Percentiles rank a stretch among this genome's conserved stretches.
phyloP scores from a whole-genome alignment of 2,329 filamentous ascomycete genomes.

The Cladosporium cucumerinum region DNA sequence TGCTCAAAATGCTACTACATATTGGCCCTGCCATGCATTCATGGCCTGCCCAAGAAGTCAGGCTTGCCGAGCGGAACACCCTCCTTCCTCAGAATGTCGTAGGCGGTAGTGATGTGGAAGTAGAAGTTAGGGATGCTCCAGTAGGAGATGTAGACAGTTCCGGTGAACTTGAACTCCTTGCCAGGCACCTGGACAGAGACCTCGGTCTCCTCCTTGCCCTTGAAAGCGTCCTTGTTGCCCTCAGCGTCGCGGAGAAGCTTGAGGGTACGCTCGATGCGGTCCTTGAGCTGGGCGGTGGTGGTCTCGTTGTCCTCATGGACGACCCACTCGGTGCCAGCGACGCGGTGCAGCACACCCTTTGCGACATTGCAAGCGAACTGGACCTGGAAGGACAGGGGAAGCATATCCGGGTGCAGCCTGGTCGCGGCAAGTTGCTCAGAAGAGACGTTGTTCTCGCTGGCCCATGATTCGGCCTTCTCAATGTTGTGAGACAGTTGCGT shows the following conservation, averaged over 20 bases:
- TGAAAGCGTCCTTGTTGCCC: conserved; percentile 40
- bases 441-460: conserved; percentile 37
- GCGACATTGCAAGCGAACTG: conserved; percentile 43
- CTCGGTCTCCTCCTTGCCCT: conserved; percentile 42
- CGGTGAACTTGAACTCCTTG: conserved; percentile 41
- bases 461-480: conserved; percentile 43
- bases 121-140: conserved; percentile 59
- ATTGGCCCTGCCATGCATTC: not conserved
- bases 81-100: conserved; percentile 59
- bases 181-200: conserved; percentile 36
- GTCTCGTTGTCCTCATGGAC: conserved; percentile 43
- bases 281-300: conserved; percentile 50
- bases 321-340: conserved; percentile 36
- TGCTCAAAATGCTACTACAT: not conserved
- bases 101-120: conserved; percentile 61
- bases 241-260: conserved; percentile 43
- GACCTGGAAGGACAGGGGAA: conserved; percentile 49
- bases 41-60: conserved; percentile 46
- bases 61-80: conserved; percentile 61
- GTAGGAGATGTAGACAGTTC: conserved; percentile 45
- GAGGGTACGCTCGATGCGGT: conserved; percentile 48
- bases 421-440: conserved; percentile 39
- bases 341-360: conserved; percentile 40
- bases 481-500: conserved; percentile 44
- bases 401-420: conserved; percentile 51